These are phyloP conservation scores for Przewalskia tangutica DNA, from an alignment of 257 asterid species.

Conservation along the genomic window DNA sequence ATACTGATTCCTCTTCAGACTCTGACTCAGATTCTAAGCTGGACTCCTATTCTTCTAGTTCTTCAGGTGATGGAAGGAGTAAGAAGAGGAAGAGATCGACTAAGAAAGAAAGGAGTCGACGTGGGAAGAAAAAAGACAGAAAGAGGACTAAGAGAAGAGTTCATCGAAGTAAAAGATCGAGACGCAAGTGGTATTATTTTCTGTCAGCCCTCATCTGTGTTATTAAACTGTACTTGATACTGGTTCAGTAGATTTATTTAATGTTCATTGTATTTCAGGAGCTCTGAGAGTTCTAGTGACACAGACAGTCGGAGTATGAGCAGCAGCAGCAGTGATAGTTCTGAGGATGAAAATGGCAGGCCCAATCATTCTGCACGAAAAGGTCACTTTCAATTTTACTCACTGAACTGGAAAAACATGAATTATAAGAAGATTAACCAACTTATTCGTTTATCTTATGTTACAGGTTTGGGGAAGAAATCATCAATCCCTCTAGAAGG, in stretches of 20 bases:
- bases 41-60: conserved; percentile 63
- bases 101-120: conserved; percentile 36
- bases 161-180: conserved; percentile 33
- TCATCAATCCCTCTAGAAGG: conserved; percentile 17
- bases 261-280: conserved; percentile 27
- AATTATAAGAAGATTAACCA: background rate
- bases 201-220: background rate
- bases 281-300: conserved; percentile 58
- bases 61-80: conserved; percentile 74
- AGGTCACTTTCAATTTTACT: conserved; percentile 12
- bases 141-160: conserved; percentile 35
- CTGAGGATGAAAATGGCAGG: conserved; percentile 49
- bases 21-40: conserved; percentile 53
- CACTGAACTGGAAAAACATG: background rate
- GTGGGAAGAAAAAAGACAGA: conserved; percentile 33
- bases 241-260: background rate
- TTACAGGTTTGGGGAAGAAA: conserved; percentile 13
- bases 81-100: conserved; percentile 61
- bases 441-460: background rate
- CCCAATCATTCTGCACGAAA: conserved; percentile 23
- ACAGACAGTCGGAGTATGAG: conserved; percentile 34
- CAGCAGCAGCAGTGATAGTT: conserved; percentile 26
- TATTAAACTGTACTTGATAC: background rate
- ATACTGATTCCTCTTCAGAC: conserved; percentile 61
- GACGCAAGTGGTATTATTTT: conserved; percentile 14